Conservation (phyloP, 495 filamentous ascomycete genomes). For the Hypomontagnella monticulosa region DNA sequence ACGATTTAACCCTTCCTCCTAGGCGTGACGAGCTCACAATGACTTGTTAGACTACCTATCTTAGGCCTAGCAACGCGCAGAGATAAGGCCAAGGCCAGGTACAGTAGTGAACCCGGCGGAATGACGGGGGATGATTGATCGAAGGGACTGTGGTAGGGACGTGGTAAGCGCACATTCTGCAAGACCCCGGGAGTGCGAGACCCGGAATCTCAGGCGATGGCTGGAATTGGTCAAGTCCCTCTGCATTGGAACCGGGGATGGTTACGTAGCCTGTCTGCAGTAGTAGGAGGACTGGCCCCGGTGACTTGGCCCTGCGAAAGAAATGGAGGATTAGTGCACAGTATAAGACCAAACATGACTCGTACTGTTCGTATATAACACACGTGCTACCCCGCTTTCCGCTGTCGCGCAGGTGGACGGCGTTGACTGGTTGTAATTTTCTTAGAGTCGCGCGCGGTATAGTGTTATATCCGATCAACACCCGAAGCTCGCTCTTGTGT, state of each 20-base stretch:
- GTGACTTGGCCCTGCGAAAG: constrained; percentile 16
- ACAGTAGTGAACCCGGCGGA: constrained; percentile 21
- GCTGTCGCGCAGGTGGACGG: constrained; percentile 13
- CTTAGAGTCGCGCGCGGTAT: constrained; percentile 4
- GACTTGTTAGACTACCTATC: constrained; percentile 16
- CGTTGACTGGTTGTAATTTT: constrained; percentile 17
- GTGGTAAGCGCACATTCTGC: constrained; percentile 30
- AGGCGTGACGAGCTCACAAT: constrained; percentile 25
- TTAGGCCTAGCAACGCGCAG: constrained; percentile 20
- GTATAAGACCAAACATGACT: neutral
- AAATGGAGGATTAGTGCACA: neutral
- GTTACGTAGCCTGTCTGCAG: constrained; percentile 21
- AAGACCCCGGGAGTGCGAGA: constrained; percentile 33
- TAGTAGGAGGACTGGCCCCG: constrained; percentile 14
- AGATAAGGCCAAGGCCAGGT: constrained; percentile 38
- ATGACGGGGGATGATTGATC: constrained; percentile 24
- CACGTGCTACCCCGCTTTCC: constrained; percentile 34
- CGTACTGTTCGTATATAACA: constrained; percentile 14
- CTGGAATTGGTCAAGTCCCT: constrained; percentile 39
- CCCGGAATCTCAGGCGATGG: constrained; percentile 19
- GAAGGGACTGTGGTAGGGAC: neutral
- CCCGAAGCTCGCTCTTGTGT: constrained; percentile 16
- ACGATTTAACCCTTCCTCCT: constrained; percentile 6
- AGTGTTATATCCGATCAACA: constrained; percentile 33
- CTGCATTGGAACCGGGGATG: constrained; percentile 36